These are phyloP conservation scores for Haplographium delicatum DNA, from an alignment of 495 filamentous ascomycete genomes.

Conservation along the genomic window DNA sequence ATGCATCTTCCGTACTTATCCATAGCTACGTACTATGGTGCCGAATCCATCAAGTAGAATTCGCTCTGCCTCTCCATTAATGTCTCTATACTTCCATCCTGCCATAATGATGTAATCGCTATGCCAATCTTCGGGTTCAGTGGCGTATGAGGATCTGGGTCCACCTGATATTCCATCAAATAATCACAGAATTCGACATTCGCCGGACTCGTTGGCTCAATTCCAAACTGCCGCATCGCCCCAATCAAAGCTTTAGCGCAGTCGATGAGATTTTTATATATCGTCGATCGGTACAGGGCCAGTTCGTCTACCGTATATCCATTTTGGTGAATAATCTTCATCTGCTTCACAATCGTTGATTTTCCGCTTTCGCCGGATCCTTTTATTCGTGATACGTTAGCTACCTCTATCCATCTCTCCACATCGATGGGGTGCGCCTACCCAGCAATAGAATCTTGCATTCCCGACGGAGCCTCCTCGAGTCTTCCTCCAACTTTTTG, in stretches of 20 bases:
- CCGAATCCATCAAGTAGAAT: conserved; percentile 99
- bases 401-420: no score
- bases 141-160: conserved; percentile 78
- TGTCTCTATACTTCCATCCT: conserved; percentile 75
- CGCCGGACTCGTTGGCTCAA: conserved; percentile 64
- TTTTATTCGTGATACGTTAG: conserved; percentile 36
- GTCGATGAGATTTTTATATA: conserved; percentile 97
- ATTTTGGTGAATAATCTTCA: conserved; percentile 99
- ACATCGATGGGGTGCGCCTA: no score
- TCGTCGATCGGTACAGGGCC: conserved; percentile 84
- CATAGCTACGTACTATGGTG: conserved; percentile 79
- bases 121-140: conserved; percentile 74
- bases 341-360: conserved; percentile 98
- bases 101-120: conserved; percentile 84
- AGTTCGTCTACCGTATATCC: conserved; percentile 91
- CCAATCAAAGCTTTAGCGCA: conserved; percentile 88
- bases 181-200: conserved; percentile 73
- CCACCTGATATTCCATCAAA: conserved; percentile 80
- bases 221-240: conserved; percentile 81
- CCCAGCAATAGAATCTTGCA: conserved; percentile 97
- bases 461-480: conserved; percentile 82
- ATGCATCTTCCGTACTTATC: neutral
- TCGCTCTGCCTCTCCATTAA: conserved; percentile 93
- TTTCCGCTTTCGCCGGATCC: conserved; percentile 98
- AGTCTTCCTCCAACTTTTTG: conserved; percentile 86